Evolutionary conservation across 176 grass and related monocot species (phyloP), one percentile per base, ranked within the genome.

Genomic region (Lolium rigidum): DNA sequence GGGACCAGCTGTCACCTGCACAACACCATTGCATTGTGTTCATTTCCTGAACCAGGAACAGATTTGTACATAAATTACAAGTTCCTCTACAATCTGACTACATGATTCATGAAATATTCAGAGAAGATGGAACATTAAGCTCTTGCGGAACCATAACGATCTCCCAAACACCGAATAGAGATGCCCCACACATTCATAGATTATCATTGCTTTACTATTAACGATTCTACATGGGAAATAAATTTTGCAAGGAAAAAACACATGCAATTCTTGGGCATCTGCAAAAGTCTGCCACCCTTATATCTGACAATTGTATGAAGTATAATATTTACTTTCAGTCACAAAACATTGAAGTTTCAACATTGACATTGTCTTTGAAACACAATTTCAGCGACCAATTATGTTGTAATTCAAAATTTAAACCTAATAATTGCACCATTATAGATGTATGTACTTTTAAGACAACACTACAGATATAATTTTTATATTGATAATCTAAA

Each of bases 1-100:
- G 96, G 47, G 97, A 98, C 97, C 97, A 98, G 56, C 90, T 95
- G 88, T 95, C 97, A 91, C 94, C 90, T 98, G 84, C 75, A 75
- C 73, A 87, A 66, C 15, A 87, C 8, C 76, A 74, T 47, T 63
- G 51, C 49, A 18, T 47, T 63, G 16, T 57, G n/a, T 52, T 26
- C 66, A 51, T 48, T 50, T 76, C 17, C 58, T 66, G 70, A 73
- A 48, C 41, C 20, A 72, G 70, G 10, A 26, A 54, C 25, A 52
- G 1, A 18, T 28, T 44, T 12, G 18, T 76, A 76, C 24, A 54
- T 35, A 76, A 26, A 54, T 54, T 31, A 54, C 12, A 76, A 20
- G 50, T 76, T 20, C 0, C 8, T 8, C 24, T 55, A 76, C 25
- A 76, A 18, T 74, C 54, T 70, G 15, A 31, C 64, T 41, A 48